Evolutionary conservation across 1,284 basidiomycete genomes (phyloP), one percentile per base, ranked within the genome.

Genomic region (Pseudozyma thailandica): DNA sequence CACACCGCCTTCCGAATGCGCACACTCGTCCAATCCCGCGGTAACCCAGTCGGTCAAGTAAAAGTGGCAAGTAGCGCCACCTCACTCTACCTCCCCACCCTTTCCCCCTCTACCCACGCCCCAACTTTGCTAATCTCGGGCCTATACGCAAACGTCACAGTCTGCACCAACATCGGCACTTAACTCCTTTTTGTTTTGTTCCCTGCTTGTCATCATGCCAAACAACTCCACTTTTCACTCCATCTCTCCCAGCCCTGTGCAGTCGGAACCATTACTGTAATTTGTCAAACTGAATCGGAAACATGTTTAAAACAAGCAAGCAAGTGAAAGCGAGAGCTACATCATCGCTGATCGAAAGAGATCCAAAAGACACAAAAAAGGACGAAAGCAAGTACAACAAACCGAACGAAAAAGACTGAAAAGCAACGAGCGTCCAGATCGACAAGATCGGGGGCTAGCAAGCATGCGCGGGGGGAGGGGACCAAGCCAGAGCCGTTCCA

Each of bases 81-180:
- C 38, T 30, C 54, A 6, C 42, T 50, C 46, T 55, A 41, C 30
- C 35, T 27, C 21, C 28, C 48, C n/a, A 26, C 49, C 27, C 18
- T 10, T 33, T 4, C 31, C 39, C 20, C 7, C 18, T 23, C 7
- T 6, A 7, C 13, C 0, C 4, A 25, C 2, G 48, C 45, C 6
- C 54, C 60, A n/a, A 59, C 58, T 2, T 35, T 72, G 26, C 15
- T 72, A 35, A 59, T 72, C 49, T 52, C 59, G 0, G 64, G 55
- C 1, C 59, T 69, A 9, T 64, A 68, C 48, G 58, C 20, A 15
- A 7, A 28, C 0, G 35, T 68, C 1, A 25, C 52, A 4, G 44
- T 46, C 2, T 72, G 70, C 44, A 45, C 30, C 2, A 50, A 53
- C 21, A 56, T 72, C 15, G 50, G 44, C 33, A 55, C 41, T 33